A percentile compares a stretch with the other conserved stretches of the same genome.
These are phyloP conservation scores for Cephaloascus fragrans DNA, from an alignment of 805 yeast species.

Conservation along the genomic window DNA sequence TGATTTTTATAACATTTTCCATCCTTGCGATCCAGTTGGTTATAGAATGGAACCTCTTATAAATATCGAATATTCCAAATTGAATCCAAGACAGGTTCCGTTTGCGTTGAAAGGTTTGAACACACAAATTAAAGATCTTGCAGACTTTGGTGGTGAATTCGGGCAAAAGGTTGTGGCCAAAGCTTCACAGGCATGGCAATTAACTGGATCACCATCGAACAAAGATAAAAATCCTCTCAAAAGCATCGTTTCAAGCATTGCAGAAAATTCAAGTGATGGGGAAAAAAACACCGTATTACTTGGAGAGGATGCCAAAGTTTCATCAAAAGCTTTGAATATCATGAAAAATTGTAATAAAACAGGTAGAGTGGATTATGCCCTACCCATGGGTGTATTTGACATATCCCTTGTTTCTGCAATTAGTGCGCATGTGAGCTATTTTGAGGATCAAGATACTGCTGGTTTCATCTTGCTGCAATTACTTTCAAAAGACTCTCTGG, in stretches of 20 bases:
- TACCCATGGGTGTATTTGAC: slow-evolving; percentile 74
- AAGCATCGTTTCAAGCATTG: background rate
- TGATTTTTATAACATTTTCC: slow-evolving; percentile 74
- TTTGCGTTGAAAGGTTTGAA: slow-evolving; percentile 44
- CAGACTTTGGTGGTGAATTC: slow-evolving; percentile 16
- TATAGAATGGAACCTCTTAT: slow-evolving; percentile 85
- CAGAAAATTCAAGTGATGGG: slow-evolving; percentile 5
- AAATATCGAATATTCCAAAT: slow-evolving; percentile 31
- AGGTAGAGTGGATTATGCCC: slow-evolving; percentile 75
- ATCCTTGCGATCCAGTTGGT: slow-evolving; percentile 87
- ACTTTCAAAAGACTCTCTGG: background rate
- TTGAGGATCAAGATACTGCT: slow-evolving; percentile 80
- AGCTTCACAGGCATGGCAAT: background rate
- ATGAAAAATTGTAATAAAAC: slow-evolving; percentile 47
- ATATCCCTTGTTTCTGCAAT: slow-evolving; percentile 72
- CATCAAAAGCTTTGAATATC: slow-evolving; percentile 16
- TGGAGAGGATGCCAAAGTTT: slow-evolving; percentile 15
- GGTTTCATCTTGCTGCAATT: slow-evolving; percentile 65
- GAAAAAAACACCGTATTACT: slow-evolving; percentile 11
- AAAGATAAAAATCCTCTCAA: background rate
- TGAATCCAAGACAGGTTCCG: slow-evolving; percentile 50
- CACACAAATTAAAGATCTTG: slow-evolving; percentile 28
- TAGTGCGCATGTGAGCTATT: slow-evolving; percentile 82
- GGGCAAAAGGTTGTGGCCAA: background rate
- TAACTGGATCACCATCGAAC: background rate